Evolutionary conservation across 2,329 filamentous ascomycete species (phyloP).

Genomic region (Penicillium nordicum): DNA sequence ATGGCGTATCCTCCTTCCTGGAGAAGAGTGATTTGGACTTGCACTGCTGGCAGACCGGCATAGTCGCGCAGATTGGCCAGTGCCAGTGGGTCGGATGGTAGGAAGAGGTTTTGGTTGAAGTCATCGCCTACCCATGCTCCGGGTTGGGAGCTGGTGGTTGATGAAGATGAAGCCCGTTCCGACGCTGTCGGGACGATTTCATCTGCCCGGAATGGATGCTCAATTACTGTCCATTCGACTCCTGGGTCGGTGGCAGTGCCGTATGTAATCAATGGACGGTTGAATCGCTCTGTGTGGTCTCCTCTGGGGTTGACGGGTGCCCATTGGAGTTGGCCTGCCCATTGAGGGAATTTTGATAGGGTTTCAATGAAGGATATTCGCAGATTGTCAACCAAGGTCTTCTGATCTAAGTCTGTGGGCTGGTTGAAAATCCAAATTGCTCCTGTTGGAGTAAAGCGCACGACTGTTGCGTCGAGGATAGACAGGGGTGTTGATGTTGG

Average conservation of each 20-base stretch:
- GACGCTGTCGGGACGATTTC: slow-evolving; percentile 2
- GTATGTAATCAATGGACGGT: slow-evolving; percentile 8
- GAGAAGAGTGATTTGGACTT: slow-evolving; percentile 43
- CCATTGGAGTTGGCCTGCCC: slow-evolving; percentile 16
- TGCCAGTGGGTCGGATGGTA: not conserved
- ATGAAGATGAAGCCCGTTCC: slow-evolving; percentile 4
- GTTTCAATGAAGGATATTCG: slow-evolving; percentile 1
- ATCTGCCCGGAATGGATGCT: not conserved
- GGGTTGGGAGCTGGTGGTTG: not conserved
- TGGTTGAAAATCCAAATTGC: slow-evolving; percentile 6
- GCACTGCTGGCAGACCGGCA: not conserved
- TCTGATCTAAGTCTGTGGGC: not conserved
- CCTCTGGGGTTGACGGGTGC: slow-evolving; percentile 1
- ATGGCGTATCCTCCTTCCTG: slow-evolving; percentile 43
- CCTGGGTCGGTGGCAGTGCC: slow-evolving; percentile 2
- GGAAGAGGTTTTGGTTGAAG: not conserved
- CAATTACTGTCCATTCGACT: slow-evolving; percentile 7
- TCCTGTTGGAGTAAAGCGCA: slow-evolving; percentile 9
- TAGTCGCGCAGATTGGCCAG: slow-evolving; percentile 2
- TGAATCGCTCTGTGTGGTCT: slow-evolving; percentile 8
- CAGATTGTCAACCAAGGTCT: not conserved
- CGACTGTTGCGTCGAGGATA: slow-evolving; percentile 14
- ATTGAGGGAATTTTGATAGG: slow-evolving; percentile 9
- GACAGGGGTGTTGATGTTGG: slow-evolving; percentile 7
- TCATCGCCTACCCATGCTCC: not conserved